These are phyloP conservation scores for Pascua guehoae DNA, from an alignment of 1,284 basidiomycete genomes.

Conservation along the genomic window DNA sequence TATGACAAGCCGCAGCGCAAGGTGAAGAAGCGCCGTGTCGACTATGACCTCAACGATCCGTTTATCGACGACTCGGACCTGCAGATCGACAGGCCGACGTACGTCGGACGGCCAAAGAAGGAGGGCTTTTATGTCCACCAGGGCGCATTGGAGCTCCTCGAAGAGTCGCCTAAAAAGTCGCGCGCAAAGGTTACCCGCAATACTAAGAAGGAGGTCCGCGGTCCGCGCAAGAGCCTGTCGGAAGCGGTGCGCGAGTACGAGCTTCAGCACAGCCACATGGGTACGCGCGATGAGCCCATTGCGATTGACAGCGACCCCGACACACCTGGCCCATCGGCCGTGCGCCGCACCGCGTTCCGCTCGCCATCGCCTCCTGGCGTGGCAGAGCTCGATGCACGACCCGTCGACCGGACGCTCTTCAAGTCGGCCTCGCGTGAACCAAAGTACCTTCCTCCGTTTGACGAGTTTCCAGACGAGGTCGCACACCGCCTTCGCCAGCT, in stretches of 20 bases:
- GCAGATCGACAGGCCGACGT: constrained; percentile 80
- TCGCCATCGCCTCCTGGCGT: constrained; percentile 12
- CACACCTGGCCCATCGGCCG: too few relatives aligned
- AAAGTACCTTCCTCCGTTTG: constrained; percentile 33
- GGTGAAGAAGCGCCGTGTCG: constrained; percentile 53
- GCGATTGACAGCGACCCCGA: constrained; percentile 20
- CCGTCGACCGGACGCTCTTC: constrained; percentile 28
- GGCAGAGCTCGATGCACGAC: not conserved
- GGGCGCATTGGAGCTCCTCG: constrained; percentile 72
- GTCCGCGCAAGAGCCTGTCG: constrained; percentile 14
- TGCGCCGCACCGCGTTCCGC: not conserved
- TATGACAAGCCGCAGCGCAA: constrained; percentile 28
- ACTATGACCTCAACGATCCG: constrained; percentile 86
- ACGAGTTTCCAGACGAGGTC: constrained; percentile 29
- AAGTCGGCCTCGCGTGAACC: constrained; percentile 29
- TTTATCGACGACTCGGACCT: constrained; percentile 98
- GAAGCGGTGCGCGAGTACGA: constrained; percentile 6
- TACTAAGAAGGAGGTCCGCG: constrained; percentile 16
- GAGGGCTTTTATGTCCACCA: constrained; percentile 89
- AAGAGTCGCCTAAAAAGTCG: constrained; percentile 24
- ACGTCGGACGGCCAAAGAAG: constrained; percentile 87
- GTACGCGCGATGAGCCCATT: constrained; percentile 7
- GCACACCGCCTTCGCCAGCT: constrained; percentile 21
- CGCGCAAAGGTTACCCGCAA: constrained; percentile 10
- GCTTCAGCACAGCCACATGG: not conserved